Percentiles rank a stretch among this genome's conserved stretches.
These are phyloP conservation scores for Crepidotus variabilis DNA, from an alignment of 768 basidiomycete genomes.

Conservation along the genomic window DNA sequence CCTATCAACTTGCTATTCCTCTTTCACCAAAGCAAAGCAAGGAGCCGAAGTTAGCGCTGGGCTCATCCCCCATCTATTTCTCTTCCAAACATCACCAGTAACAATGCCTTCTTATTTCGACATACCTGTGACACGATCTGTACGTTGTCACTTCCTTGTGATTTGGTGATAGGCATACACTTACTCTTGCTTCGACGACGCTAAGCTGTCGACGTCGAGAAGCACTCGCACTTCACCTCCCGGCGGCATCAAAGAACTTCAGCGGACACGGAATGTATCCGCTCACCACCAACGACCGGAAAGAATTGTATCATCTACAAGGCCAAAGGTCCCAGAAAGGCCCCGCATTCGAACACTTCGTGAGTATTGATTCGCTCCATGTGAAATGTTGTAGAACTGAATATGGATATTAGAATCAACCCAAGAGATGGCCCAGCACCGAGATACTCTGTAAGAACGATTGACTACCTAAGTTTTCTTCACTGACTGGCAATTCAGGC, in stretches of 20 bases:
- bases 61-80: neutral
- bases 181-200: neutral
- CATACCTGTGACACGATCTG: neutral
- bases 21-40: neutral
- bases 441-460: conserved; percentile 24
- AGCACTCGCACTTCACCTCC: neutral
- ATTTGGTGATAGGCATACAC: neutral
- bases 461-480: too few species aligned
- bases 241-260: neutral
- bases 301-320: neutral
- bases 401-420: conserved; percentile 2
- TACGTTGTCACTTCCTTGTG: neutral
- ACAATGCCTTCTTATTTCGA: neutral
- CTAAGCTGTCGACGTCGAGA: neutral
- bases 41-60: neutral
- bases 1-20: neutral
- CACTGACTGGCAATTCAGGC: conserved; percentile 13
- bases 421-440: conserved; percentile 27
- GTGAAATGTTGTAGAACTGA: neutral
- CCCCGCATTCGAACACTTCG: neutral
- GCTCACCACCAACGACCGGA: neutral
- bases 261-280: neutral
- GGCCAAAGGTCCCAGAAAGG: neutral
- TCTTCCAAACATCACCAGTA: neutral
- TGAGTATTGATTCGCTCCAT: neutral